Evolutionary conservation across 345 rosid species (phyloP).

Genomic region (Iberis pinnata): DNA sequence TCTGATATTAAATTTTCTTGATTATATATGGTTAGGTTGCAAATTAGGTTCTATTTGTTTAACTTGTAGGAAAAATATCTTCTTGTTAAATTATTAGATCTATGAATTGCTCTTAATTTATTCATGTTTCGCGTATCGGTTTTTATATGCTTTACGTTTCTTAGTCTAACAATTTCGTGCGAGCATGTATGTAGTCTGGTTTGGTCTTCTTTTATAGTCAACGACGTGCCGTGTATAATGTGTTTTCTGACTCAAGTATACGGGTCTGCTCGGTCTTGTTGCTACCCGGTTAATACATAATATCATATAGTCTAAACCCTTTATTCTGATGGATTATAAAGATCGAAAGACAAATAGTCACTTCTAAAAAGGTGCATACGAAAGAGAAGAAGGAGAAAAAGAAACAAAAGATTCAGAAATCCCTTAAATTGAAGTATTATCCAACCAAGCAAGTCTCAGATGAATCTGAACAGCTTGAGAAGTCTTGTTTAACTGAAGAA

Average conservation of each 20-base stretch:
- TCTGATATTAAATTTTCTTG: neutral
- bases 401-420: constrained; percentile 14
- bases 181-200: neutral
- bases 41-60: neutral
- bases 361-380: constrained; percentile 7
- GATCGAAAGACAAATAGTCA: constrained; percentile 19
- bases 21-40: neutral
- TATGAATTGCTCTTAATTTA: no score
- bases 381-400: constrained; percentile 31
- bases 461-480: constrained; percentile 30
- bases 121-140: neutral
- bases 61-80: no score
- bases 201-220: constrained; percentile 6
- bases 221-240: constrained; percentile 18
- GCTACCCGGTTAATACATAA: neutral
- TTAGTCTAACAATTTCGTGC: neutral
- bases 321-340: constrained; percentile 33
- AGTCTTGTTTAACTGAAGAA: constrained; percentile 26
- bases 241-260: constrained; percentile 8
- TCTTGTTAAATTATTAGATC: neutral
- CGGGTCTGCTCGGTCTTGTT: constrained; percentile 19
- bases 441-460: constrained; percentile 8
- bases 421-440: neutral
- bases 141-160: neutral
- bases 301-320: constrained; percentile 29